A percentile compares a stretch with the other conserved stretches of the same genome.
Conservation (phyloP, 352 stramenopile genomes). For the Phytopythium aichiense region DNA sequence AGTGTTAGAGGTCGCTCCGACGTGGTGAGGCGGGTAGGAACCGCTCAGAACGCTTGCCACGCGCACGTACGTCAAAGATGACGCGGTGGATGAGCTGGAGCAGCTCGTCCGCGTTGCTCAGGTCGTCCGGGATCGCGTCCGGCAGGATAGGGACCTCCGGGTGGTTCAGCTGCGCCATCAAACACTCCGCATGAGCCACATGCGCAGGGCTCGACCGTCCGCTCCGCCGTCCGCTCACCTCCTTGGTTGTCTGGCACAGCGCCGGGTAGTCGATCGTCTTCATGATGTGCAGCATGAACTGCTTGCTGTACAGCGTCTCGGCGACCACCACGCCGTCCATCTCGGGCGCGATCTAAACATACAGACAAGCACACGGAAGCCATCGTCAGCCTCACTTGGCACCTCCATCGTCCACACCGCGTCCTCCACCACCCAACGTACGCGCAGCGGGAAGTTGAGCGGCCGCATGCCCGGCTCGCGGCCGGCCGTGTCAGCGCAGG, state of each 20-base stretch:
- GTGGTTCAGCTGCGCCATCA: slow-evolving; percentile 57
- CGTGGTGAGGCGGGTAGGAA: not conserved
- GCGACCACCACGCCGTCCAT: slow-evolving; percentile 79
- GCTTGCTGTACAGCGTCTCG: slow-evolving; percentile 79
- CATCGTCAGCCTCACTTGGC: too few relatives aligned
- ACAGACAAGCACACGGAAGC: not conserved
- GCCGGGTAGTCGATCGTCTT: slow-evolving; percentile 82
- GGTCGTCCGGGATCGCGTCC: slow-evolving; percentile 54
- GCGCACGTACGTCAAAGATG: slow-evolving; percentile 68
- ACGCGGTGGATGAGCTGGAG: slow-evolving; percentile 74
- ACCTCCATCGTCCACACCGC: not conserved
- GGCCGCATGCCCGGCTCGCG: slow-evolving; percentile 51
- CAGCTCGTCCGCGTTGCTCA: slow-evolving; percentile 58
- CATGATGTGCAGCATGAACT: slow-evolving; percentile 85
- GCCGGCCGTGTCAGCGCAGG: slow-evolving; percentile 69
- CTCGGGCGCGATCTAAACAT: slow-evolving; percentile 57
- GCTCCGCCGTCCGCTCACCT: slow-evolving; percentile 24
- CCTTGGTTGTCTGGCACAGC: slow-evolving; percentile 67
- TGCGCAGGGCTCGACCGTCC: not conserved
- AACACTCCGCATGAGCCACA: not conserved
- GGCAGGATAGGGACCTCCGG: slow-evolving; percentile 70
- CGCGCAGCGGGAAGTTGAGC: slow-evolving; percentile 79
- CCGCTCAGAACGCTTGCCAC: not conserved
- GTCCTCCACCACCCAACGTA: slow-evolving; percentile 15
- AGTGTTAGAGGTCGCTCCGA: not conserved